phyloP scores from a whole-genome alignment of 148 eudicot species.

The Spergularia marina region DNA sequence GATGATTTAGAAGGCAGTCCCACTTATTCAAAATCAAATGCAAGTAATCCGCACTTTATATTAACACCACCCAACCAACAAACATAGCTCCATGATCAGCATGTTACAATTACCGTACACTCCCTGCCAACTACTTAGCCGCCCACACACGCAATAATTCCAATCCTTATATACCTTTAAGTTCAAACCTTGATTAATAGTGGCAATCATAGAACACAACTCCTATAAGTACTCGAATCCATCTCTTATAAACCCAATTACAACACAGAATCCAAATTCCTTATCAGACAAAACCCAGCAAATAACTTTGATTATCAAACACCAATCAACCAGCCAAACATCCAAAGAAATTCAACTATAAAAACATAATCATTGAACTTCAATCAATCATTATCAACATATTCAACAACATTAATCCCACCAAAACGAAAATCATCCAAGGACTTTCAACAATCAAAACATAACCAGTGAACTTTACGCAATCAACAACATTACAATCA shows the following conservation, averaged over 20 bases:
- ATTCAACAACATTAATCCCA: not conserved
- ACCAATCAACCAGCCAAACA: not conserved
- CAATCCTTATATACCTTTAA: not conserved
- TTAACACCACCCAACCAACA: not conserved
- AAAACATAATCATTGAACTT: not conserved
- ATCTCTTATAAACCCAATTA: not conserved
- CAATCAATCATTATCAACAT: not conserved
- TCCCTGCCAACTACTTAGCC: not conserved
- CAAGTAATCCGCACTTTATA: not conserved
- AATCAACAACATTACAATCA: not conserved
- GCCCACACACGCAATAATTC: not conserved
- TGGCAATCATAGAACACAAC: not conserved
- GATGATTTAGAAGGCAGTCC: not conserved
- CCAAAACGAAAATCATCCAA: not conserved
- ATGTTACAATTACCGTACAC: not conserved
- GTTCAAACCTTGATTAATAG: not conserved
- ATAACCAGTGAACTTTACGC: not conserved
- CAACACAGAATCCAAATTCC: not conserved
- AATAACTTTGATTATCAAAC: not conserved
- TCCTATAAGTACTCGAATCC: not conserved
- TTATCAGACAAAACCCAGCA: not conserved
- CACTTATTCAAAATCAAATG: not conserved
- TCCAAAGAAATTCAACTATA: not conserved
- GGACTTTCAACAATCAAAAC: constrained; percentile 3
- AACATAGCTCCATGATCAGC: not conserved